A percentile compares a stretch with the other conserved stretches of the same genome.
These are phyloP conservation scores for Neonectria coccinea DNA, from an alignment of 2,329 filamentous ascomycete species.

Conservation along the genomic window DNA sequence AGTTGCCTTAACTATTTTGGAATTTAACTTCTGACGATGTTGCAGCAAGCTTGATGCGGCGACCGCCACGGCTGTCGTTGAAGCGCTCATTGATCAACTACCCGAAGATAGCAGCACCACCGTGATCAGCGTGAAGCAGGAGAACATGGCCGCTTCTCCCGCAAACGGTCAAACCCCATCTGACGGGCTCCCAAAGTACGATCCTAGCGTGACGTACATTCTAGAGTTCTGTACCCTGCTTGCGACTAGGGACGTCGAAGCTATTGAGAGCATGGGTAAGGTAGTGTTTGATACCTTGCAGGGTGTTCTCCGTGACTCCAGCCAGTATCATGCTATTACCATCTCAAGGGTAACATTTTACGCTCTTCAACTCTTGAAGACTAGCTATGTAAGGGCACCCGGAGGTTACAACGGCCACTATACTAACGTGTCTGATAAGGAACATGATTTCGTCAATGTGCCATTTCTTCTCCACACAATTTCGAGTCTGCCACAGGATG, in stretches of 20 bases:
- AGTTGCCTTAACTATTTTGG: constrained; percentile 48
- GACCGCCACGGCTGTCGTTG: constrained; percentile 59
- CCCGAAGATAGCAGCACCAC: constrained; percentile 83
- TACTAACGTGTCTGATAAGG: constrained; percentile 60
- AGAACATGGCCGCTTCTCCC: constrained; percentile 73
- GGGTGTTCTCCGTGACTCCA: constrained; percentile 81
- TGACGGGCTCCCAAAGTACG: constrained; percentile 72
- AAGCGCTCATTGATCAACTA: constrained; percentile 82
- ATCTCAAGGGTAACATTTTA: constrained; percentile 89
- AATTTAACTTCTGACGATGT: constrained; percentile 1
- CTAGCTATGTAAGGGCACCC: constrained; percentile 78
- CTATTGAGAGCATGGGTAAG: constrained; percentile 79
- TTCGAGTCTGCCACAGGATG: constrained; percentile 84
- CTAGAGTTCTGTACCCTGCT: constrained; percentile 89
- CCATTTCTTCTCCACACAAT: constrained; percentile 93
- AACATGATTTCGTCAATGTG: constrained; percentile 90
- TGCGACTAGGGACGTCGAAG: constrained; percentile 79
- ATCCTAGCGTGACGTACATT: constrained; percentile 89
- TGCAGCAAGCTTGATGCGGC: constrained; percentile 54
- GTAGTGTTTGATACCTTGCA: constrained; percentile 84
- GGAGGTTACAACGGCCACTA: background rate
- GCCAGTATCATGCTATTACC: constrained; percentile 83
- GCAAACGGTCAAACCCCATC: constrained; percentile 60
- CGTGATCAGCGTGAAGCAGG: constrained; percentile 91
- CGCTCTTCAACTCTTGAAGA: constrained; percentile 81